A percentile compares a stretch with the other conserved stretches of the same genome.
phyloP scores from a whole-genome alignment of 108 stramenopile genomes.

The Fistulifera solaris region DNA sequence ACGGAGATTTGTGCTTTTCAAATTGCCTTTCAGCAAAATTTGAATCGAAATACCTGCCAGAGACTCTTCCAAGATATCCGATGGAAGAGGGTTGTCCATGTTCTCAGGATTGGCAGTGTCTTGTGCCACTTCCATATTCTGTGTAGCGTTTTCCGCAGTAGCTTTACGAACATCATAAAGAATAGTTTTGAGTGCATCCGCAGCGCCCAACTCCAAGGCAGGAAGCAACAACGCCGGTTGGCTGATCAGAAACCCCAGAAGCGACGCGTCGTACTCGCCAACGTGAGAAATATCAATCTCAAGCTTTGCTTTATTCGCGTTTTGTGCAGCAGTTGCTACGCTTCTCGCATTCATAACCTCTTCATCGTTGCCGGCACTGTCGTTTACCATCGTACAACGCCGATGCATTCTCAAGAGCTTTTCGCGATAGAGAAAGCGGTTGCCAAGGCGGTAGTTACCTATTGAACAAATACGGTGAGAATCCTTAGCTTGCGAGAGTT shows the following conservation, averaged over 20 bases:
- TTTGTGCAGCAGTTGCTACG: slow-evolving; percentile 5
- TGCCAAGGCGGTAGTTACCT: slow-evolving; percentile 79
- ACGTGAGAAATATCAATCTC: slow-evolving; percentile 73
- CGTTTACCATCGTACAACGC: slow-evolving; percentile 20
- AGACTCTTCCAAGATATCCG: background rate
- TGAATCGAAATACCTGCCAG: slow-evolving; percentile 50
- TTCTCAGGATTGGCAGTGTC: slow-evolving; percentile 6
- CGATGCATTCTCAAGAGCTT: slow-evolving; percentile 76
- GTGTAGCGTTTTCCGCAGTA: background rate
- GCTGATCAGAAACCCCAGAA: slow-evolving; percentile 58
- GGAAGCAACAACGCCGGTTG: slow-evolving; percentile 60
- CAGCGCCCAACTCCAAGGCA: slow-evolving; percentile 61
- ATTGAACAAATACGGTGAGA: background rate
- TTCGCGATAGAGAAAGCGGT: slow-evolving; percentile 69
- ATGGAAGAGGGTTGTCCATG: background rate
- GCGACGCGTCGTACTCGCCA: slow-evolving; percentile 75
- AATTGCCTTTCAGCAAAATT: slow-evolving; percentile 60
- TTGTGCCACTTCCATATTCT: slow-evolving; percentile 10
- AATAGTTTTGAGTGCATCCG: slow-evolving; percentile 61
- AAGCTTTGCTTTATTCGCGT: slow-evolving; percentile 39
- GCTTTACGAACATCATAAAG: slow-evolving; percentile 28
- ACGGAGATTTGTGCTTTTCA: slow-evolving; percentile 75
- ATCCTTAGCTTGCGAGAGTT: background rate
- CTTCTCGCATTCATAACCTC: background rate
- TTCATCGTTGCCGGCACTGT: slow-evolving; percentile 8